Evolutionary conservation across 352 stramenopile species (phyloP).

Genomic region (Blastocystis sp.): DNA sequence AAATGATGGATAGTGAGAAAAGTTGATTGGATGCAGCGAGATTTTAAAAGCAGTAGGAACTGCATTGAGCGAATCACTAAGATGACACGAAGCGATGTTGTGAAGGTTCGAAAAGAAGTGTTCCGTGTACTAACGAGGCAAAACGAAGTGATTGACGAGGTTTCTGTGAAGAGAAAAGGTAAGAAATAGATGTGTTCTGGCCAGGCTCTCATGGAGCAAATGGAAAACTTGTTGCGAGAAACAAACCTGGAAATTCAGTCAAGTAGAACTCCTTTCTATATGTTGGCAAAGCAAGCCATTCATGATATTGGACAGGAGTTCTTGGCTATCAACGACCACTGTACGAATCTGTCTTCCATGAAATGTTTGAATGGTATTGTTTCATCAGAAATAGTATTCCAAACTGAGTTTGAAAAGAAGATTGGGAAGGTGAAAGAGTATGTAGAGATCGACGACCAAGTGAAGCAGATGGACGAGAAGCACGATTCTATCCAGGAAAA

Average conservation of each 20-base stretch:
- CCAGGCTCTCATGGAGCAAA: too few relatives aligned
- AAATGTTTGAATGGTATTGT: neutral
- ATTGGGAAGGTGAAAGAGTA: too few relatives aligned
- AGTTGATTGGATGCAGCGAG: neutral
- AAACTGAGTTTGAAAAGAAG: neutral
- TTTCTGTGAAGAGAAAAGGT: too few relatives aligned
- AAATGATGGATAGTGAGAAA: neutral
- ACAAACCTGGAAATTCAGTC: too few relatives aligned
- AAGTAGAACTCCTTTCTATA: too few relatives aligned
- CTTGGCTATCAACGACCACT: neutral
- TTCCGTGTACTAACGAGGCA: too few relatives aligned
- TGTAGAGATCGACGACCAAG: neutral
- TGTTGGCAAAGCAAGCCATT: too few relatives aligned
- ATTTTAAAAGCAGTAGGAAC: neutral
- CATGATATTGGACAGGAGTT: too few relatives aligned
- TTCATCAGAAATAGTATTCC: neutral
- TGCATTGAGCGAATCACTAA: neutral
- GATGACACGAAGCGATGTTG: neutral
- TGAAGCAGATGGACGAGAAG: neutral
- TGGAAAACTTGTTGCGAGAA: too few relatives aligned
- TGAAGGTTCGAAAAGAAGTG: neutral
- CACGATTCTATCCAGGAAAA: too few relatives aligned
- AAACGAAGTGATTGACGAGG: too few relatives aligned
- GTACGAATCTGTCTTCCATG: neutral
- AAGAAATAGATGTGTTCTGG: too few relatives aligned